phyloP scores from a whole-genome alignment of 805 yeast species.

The Wickerhamiella occidentalis region DNA sequence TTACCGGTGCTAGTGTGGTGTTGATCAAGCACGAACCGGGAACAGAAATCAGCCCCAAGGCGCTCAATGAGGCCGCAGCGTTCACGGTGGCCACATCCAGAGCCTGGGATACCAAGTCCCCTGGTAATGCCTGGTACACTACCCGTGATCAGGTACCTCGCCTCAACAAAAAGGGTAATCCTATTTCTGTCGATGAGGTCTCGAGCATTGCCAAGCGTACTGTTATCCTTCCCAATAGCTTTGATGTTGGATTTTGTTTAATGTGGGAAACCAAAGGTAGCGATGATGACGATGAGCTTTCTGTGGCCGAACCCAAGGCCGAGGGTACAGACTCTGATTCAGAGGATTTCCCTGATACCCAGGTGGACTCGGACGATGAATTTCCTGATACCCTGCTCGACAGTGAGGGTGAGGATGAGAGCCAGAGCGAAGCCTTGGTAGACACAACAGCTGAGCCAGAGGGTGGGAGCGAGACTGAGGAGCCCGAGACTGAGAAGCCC shows the following conservation, averaged over 20 bases:
- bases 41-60: conserved; percentile 61
- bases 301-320: conserved; percentile 14
- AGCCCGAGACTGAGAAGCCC: too few relatives aligned
- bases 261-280: conserved; percentile 43
- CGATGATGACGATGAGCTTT: too few relatives aligned
- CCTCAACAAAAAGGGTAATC: conserved; percentile 36
- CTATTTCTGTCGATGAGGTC: conserved; percentile 51
- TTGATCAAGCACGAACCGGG: conserved; percentile 69
- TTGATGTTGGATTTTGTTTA: conserved; percentile 83
- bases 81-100: conserved; percentile 64
- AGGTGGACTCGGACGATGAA: conserved; percentile 21
- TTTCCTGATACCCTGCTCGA: conserved; percentile 24
- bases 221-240: conserved; percentile 56
- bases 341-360: conserved; percentile 24
- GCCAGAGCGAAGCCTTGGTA: too few relatives aligned
- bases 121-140: conserved; percentile 80
- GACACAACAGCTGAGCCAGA: too few relatives aligned
- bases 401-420: conserved; percentile 15
- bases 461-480: not conserved
- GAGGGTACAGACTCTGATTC: conserved; percentile 18
- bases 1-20: conserved; percentile 61
- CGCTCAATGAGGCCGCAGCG: conserved; percentile 81
- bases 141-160: conserved; percentile 57
- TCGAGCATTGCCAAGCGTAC: conserved; percentile 41
- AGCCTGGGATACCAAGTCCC: conserved; percentile 82